Evolutionary conservation across 192 early-diverging fungal genomes (phyloP).

Genomic region (Backusella luteola): DNA sequence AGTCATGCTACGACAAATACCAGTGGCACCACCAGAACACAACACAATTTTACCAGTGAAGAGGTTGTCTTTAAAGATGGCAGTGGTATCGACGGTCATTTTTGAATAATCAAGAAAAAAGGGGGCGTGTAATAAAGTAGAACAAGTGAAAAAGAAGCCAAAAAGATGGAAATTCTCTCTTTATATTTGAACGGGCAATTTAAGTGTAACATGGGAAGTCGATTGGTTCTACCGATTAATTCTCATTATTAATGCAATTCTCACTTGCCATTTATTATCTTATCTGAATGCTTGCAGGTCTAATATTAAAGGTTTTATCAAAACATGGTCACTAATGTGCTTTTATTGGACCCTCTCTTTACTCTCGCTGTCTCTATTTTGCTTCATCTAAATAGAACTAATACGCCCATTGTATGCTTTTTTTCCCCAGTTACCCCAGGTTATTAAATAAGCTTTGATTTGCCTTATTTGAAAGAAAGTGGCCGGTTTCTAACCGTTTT

Average conservation of each 20-base stretch:
- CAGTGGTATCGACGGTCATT: conserved; percentile 21
- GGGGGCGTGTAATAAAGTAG: not conserved
- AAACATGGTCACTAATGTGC: too few species aligned
- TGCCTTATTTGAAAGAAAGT: not conserved
- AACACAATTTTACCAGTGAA: conserved; percentile 35
- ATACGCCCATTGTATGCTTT: too few species aligned
- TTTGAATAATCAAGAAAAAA: conserved; percentile 1
- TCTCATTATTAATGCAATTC: not conserved
- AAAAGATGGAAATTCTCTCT: not conserved
- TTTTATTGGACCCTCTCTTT: too few species aligned
- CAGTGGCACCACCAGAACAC: conserved; percentile 55
- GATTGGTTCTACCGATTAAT: not conserved
- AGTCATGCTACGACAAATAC: conserved; percentile 69
- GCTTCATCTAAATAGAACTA: too few species aligned
- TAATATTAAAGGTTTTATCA: too few species aligned
- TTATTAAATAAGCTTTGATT: not conserved
- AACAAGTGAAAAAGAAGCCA: not conserved
- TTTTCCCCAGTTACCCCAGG: not conserved
- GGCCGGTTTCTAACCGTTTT: not conserved
- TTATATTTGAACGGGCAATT: not conserved
- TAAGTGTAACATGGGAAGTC: not conserved
- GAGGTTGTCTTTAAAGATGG: conserved; percentile 31
- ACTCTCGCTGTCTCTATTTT: too few species aligned
- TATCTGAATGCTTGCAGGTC: too few species aligned
- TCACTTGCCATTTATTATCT: not conserved